These are phyloP conservation scores for Aureobasidium sp. DNA, from an alignment of 2,329 filamentous ascomycete species.

Conservation along the genomic window DNA sequence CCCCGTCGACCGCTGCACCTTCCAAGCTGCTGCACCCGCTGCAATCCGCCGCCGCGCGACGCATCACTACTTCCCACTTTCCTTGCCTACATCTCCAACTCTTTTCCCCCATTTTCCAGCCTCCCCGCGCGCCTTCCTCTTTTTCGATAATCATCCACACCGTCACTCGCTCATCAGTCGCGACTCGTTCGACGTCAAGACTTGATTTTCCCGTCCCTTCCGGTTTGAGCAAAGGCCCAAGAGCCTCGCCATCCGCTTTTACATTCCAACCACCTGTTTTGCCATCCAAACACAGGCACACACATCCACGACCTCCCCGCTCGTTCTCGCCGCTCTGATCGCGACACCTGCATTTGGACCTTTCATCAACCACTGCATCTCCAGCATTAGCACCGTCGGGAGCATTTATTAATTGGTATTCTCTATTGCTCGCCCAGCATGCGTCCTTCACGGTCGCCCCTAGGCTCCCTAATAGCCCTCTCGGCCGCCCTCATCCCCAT, in stretches of 20 bases:
- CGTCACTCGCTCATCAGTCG: constrained; percentile 1
- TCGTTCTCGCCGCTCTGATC: background rate
- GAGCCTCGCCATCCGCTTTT: background rate
- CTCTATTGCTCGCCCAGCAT: constrained; percentile 15
- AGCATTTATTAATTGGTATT: background rate
- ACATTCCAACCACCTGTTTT: constrained; percentile 6
- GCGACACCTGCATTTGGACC: background rate
- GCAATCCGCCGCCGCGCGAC: background rate
- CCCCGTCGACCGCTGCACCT: background rate
- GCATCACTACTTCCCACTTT: background rate
- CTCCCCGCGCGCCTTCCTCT: background rate
- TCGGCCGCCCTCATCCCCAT: constrained; percentile 34
- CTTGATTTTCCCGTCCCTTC: background rate
- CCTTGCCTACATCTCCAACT: background rate
- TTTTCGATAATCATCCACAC: background rate
- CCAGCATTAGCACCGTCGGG: background rate
- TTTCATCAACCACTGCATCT: background rate
- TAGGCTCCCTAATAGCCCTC: constrained; percentile 25
- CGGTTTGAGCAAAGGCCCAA: background rate
- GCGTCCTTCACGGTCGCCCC: constrained; percentile 24
- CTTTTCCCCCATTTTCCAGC: background rate
- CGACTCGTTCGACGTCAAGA: background rate
- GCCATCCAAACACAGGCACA: background rate
- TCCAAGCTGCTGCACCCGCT: background rate
- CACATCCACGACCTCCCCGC: background rate